A percentile compares a stretch with the other conserved stretches of the same genome.
phyloP scores from a whole-genome alignment of 2,329 filamentous ascomycete species.

The Xylaria sp. region DNA sequence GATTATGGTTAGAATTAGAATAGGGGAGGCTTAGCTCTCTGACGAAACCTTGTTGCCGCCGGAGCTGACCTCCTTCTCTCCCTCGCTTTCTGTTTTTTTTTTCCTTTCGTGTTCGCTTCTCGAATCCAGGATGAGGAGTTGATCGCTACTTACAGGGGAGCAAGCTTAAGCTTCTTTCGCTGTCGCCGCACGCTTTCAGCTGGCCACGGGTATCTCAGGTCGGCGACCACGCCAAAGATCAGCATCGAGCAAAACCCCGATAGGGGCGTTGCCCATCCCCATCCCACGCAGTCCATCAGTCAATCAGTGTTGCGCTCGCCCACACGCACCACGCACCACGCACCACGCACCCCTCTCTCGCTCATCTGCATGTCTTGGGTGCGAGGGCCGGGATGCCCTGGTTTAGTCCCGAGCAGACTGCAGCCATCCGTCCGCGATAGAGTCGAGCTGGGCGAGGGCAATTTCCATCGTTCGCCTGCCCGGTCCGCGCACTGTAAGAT shows the following conservation, averaged over 20 bases:
- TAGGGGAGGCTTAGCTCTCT: slow-evolving; percentile 22
- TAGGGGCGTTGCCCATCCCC: slow-evolving; percentile 3
- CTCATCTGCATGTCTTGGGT: slow-evolving; percentile 22
- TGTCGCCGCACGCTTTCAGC: slow-evolving; percentile 24
- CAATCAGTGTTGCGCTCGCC: neutral
- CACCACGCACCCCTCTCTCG: neutral
- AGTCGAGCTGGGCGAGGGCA: neutral
- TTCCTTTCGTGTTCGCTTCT: neutral
- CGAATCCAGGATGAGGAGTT: neutral
- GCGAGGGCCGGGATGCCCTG: slow-evolving; percentile 16
- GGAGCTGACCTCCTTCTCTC: neutral
- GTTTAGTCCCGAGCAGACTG: slow-evolving; percentile 22
- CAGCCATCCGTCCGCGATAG: slow-evolving; percentile 14
- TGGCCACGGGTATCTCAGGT: slow-evolving; percentile 24
- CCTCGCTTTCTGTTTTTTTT: neutral
- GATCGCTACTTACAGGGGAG: neutral
- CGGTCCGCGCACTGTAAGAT: slow-evolving; percentile 21
- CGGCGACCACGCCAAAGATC: slow-evolving; percentile 26
- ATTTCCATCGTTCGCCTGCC: neutral
- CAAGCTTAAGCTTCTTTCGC: neutral
- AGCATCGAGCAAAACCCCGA: slow-evolving; percentile 21
- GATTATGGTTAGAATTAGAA: slow-evolving; percentile 20
- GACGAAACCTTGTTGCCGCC: slow-evolving; percentile 22
- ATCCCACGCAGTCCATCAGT: neutral
- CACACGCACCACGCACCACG: neutral